A percentile compares a stretch with the other conserved stretches of the same genome.
Evolutionary conservation across 2,329 filamentous ascomycete species (phyloP).

Genomic region (Xylariomycetidae sp.): DNA sequence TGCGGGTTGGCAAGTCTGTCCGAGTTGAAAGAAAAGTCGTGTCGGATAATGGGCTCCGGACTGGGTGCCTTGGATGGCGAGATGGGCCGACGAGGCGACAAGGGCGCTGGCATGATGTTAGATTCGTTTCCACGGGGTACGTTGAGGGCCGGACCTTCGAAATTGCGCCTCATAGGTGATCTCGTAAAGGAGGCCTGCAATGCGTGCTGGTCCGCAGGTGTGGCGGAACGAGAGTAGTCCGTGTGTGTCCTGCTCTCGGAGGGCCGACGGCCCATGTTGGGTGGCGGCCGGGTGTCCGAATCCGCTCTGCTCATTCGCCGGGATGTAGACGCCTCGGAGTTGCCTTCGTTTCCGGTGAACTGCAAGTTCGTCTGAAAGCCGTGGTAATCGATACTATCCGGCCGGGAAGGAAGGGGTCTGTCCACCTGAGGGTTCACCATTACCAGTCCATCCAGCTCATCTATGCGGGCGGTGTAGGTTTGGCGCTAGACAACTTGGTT

Average conservation of each 20-base stretch:
- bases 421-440: constrained; percentile 48
- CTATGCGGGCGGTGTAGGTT: constrained; percentile 86
- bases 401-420: constrained; percentile 70
- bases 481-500: constrained; percentile 64
- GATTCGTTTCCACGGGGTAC: constrained; percentile 48
- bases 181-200: constrained; percentile 50
- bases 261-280: constrained; percentile 12
- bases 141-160: constrained; percentile 27
- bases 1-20: constrained; percentile 19
- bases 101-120: constrained; percentile 65
- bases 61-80: constrained; percentile 37
- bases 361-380: constrained; percentile 28
- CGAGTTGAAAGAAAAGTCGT: constrained; percentile 28
- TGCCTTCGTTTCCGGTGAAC: constrained; percentile 32
- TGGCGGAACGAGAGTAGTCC: constrained; percentile 16
- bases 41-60: constrained; percentile 28
- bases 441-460: constrained; percentile 72
- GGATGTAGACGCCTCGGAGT: constrained; percentile 38
- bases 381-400: constrained; percentile 55
- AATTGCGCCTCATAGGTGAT: constrained; percentile 36
- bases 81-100: constrained; percentile 57
- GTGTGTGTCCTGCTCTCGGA: constrained; percentile 16
- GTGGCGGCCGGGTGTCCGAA: too few relatives aligned
- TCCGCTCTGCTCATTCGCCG: constrained; percentile 38
- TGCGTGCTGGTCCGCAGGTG: constrained; percentile 25